phyloP scores from a whole-genome alignment of 2,329 filamentous ascomycete species.

The Epichloe elymi region DNA sequence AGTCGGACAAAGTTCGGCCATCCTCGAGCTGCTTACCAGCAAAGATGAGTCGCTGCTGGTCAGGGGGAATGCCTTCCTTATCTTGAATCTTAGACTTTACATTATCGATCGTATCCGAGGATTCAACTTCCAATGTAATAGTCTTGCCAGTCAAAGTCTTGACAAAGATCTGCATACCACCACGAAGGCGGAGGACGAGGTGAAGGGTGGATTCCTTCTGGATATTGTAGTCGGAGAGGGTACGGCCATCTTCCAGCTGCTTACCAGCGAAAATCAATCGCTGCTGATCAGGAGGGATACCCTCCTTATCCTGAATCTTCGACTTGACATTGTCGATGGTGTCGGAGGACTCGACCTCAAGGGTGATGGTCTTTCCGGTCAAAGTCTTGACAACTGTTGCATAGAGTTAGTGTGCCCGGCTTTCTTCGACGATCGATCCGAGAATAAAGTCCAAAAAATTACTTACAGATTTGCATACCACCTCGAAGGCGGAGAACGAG shows the following conservation, averaged over 20 bases:
- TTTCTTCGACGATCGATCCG: not conserved
- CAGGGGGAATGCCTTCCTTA: slow-evolving; percentile 91
- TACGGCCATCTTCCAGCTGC: slow-evolving; percentile 88
- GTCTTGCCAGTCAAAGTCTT: slow-evolving; percentile 88
- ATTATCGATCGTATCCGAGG: slow-evolving; percentile 83
- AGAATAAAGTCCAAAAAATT: not conserved
- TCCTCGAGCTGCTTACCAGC: slow-evolving; percentile 91
- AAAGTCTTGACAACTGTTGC: slow-evolving; percentile 58
- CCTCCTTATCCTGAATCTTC: slow-evolving; percentile 97
- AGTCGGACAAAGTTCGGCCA: slow-evolving; percentile 79
- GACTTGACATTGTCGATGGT: slow-evolving; percentile 95
- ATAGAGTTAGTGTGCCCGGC: not conserved
- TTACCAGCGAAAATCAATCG: slow-evolving; percentile 92
- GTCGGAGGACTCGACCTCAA: slow-evolving; percentile 79
- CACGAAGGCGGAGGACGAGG: slow-evolving; percentile 73
- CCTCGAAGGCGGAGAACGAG: slow-evolving; percentile 59
- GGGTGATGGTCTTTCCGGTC: slow-evolving; percentile 88
- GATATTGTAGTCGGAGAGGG: slow-evolving; percentile 86
- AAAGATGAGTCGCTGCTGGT: slow-evolving; percentile 89
- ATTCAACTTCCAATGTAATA: slow-evolving; percentile 84
- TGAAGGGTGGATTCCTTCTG: slow-evolving; percentile 86
- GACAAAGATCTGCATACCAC: slow-evolving; percentile 83
- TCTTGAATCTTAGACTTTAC: slow-evolving; percentile 91
- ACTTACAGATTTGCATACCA: slow-evolving; percentile 53
- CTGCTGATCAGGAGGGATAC: slow-evolving; percentile 90